Conservation (phyloP, 495 filamentous ascomycete genomes). For the Lineolata rhizophorae region DNA sequence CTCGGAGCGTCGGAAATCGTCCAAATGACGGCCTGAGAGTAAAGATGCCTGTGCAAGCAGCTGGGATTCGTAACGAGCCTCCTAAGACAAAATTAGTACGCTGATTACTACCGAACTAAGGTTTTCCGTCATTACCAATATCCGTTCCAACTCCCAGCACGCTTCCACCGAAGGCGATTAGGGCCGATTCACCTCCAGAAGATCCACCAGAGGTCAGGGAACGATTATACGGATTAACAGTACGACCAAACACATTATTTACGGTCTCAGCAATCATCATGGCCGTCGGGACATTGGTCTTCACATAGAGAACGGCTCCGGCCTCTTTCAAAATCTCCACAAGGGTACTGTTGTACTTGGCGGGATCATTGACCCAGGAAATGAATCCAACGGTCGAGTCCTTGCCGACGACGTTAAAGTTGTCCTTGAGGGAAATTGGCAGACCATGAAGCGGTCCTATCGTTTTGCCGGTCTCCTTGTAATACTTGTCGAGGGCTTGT, state of each 20-base stretch:
- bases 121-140: conserved; percentile 3
- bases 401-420: conserved; percentile 35
- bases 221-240: conserved; percentile 10
- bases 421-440: conserved; percentile 43
- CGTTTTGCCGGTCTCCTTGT: conserved; percentile 23
- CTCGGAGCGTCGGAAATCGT: conserved; percentile 8
- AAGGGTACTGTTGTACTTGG: conserved; percentile 23
- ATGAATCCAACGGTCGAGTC: conserved; percentile 39
- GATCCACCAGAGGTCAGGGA: conserved; percentile 9
- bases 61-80: conserved; percentile 15
- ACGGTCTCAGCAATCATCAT: conserved; percentile 14
- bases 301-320: conserved; percentile 37
- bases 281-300: conserved; percentile 36
- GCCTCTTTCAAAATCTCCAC: conserved; percentile 23
- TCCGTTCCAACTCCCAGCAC: conserved; percentile 10
- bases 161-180: conserved; percentile 8
- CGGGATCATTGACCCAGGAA: conserved; percentile 28
- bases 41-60: conserved; percentile 13
- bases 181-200: conserved; percentile 10
- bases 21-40: conserved; percentile 13
- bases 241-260: conserved; percentile 14
- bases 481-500: conserved; percentile 31
- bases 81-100: conserved; percentile 1
- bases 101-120: background rate
- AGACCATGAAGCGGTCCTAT: conserved; percentile 46